Evolutionary conservation across 2,329 filamentous ascomycete species (phyloP).

Genomic region (Colletotrichum karsti): DNA sequence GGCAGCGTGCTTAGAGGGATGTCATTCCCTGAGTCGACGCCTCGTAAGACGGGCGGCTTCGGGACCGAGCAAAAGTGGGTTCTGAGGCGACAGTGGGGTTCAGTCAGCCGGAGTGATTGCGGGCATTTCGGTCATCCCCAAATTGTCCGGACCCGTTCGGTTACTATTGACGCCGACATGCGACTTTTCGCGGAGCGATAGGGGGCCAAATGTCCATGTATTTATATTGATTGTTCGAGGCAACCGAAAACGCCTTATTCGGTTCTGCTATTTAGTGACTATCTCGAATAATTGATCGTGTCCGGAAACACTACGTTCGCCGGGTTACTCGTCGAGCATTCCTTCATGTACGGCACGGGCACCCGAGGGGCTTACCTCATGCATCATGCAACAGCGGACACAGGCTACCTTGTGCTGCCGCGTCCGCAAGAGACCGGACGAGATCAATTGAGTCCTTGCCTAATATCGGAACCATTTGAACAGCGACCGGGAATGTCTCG

Average conservation of each 20-base stretch:
- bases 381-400: too few relatives aligned
- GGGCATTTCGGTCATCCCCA: slow-evolving; percentile 26
- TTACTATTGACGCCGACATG: not conserved
- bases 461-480: not conserved
- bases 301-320: too few relatives aligned
- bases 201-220: not conserved
- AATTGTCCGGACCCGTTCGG: slow-evolving; percentile 25
- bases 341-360: too few relatives aligned
- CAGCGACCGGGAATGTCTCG: too few relatives aligned
- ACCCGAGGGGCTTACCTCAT: too few relatives aligned
- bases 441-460: not conserved
- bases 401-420: too few relatives aligned
- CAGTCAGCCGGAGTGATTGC: slow-evolving; percentile 2
- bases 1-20: not conserved
- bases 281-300: too few relatives aligned
- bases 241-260: not conserved
- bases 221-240: not conserved
- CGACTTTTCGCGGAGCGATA: not conserved
- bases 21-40: not conserved
- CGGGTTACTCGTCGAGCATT: too few relatives aligned
- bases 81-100: not conserved
- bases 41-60: not conserved
- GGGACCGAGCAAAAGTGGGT: slow-evolving; percentile 3
- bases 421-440: too few relatives aligned
- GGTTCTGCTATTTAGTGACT: too few relatives aligned